Percentiles rank a stretch among this genome's conserved stretches.
Conservation (phyloP, 2,329 filamentous ascomycete species). For the Penicillium decumbens region DNA sequence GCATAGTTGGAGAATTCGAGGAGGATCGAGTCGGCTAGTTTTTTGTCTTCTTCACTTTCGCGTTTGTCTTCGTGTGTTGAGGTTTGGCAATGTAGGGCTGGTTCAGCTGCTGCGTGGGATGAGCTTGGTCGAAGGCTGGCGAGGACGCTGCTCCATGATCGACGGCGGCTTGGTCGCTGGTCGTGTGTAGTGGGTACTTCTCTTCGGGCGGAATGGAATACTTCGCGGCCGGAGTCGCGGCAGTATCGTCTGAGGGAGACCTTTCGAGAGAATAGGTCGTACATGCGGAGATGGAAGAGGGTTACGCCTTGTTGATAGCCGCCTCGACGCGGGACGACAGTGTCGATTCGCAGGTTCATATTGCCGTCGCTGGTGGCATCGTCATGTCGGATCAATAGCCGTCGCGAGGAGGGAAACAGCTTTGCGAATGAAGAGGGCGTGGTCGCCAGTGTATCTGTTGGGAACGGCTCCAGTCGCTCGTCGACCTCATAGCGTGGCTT, state of each 20-base stretch:
- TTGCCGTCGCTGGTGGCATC: constrained; percentile 87
- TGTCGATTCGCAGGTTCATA: constrained; percentile 92
- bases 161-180: constrained; percentile 51
- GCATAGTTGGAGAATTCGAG: constrained; percentile 98
- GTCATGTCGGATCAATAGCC: constrained; percentile 80
- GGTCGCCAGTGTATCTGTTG: constrained; percentile 66
- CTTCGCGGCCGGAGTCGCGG: constrained; percentile 85
- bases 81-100: constrained; percentile 52
- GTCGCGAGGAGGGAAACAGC: constrained; percentile 79
- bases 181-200: constrained; percentile 51
- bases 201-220: constrained; percentile 76
- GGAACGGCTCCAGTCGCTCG: constrained; percentile 54
- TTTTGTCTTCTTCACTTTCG: not conserved
- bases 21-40: constrained; percentile 73
- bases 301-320: constrained; percentile 61
- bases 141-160: constrained; percentile 58
- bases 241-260: constrained; percentile 91
- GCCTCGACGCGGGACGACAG: constrained; percentile 57
- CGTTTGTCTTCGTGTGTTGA: constrained; percentile 44
- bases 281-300: constrained; percentile 92
- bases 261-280: constrained; percentile 77
- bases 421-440: constrained; percentile 76
- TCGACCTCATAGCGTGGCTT: constrained; percentile 51
- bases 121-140: constrained; percentile 53
- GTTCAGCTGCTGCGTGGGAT: constrained; percentile 45